Base-by-base conservation (phyloP, 371 early-diverging fungal genomes). In the Syncephalastrum racemosum region DNA sequence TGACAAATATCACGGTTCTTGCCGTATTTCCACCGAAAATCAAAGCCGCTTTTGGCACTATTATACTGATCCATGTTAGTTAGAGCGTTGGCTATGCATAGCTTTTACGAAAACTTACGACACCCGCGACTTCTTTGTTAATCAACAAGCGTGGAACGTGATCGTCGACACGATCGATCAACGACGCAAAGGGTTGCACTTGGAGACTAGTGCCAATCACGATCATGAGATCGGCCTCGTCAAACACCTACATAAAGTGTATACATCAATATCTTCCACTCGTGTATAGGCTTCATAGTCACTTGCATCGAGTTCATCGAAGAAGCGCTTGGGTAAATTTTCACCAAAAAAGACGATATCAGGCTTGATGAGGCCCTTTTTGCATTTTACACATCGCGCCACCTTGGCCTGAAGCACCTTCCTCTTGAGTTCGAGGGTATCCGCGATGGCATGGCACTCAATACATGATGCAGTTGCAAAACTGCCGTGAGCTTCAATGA, bases 261-360 rank as follows among this genome's bases (percentile, higher is more conserved):
- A 12, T 31, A 5, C 10, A n/a, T 24, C 31, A 22, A 13, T 13
- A 4, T 48, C 23, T 44, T 41, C 19, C 40, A 3, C 16, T 2
- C 22, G n/a, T 4, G 18, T 4, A 47, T 18, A 4, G 5, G 4
- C 13, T 49, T 49, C 50, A 49, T 14, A 2, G 1, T 0, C 41
- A 57, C 62, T 56, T 73, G 84, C 87, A 31, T 79, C 71, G 1
- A 76, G 50, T 6, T 67, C 63, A 2, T 76, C 58, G 62, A 85
- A 84, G 63, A 95, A 96, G 41, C 88, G 82, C 2, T 70, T 53
- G 4, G 98, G 98, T 46, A 98, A 79, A 23, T 72, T 64, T 67
- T 98, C 95, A 16, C 97, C 97, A 72, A 98, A 98, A 60, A 98
- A 98, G 0, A 91, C 90, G 52, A 98, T 98, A 59, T 93, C 89